Base-by-base conservation (phyloP, 2,329 filamentous ascomycete species). In the Knoxdaviesia capensis region DNA sequence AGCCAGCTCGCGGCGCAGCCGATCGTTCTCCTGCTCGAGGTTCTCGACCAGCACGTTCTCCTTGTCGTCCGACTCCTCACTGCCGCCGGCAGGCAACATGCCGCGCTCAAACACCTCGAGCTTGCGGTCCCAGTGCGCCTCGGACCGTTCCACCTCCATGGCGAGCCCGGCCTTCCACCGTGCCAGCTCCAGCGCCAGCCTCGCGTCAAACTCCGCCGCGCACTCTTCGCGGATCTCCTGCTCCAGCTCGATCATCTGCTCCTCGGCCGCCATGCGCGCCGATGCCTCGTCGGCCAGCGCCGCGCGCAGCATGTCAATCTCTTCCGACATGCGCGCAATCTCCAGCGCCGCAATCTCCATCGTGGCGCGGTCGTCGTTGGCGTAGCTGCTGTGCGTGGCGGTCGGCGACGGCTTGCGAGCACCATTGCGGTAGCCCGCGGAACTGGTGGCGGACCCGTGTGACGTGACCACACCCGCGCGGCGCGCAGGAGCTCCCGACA, bases 111-210 rank as follows among this genome's bases (percentile, higher is more conserved):
- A 63, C 1, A 74, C 62, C 45, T 71, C 88, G 6, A 93, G 69
- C 61, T 98, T 98, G 49, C 74, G 74, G 56, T 96, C 87, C 54
- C 90, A 71, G 57, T 92, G 84, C 54, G 83, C 82, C 46, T 94
- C 85, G 41, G 77, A 76, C 38, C 76, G 72, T 50, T 92, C 86
- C 46, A 75, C 71, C 55, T 94, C 86, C 5, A 80, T 73, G 11
- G 83, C 80, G 56, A 86, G 72, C 0, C 75, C 80, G 0, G 70
- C 71, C 54, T 88, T 80, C 81, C 85, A 94, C n/a, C 83, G 68
- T 7, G 72, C 69, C 56, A 83, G 73, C 56, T 94, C 86, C 8
- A 77, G 62, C 20, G 76, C 71, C 39, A 94, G 68, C 7, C 75
- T 72, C 45, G 71, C 65, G 53, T 98, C 90, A 64, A 93, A 92